Percentiles rank a stretch among this genome's conserved stretches.
Conservation (phyloP, 2,329 filamentous ascomycete species). For the Penicillium brevicompactum region DNA sequence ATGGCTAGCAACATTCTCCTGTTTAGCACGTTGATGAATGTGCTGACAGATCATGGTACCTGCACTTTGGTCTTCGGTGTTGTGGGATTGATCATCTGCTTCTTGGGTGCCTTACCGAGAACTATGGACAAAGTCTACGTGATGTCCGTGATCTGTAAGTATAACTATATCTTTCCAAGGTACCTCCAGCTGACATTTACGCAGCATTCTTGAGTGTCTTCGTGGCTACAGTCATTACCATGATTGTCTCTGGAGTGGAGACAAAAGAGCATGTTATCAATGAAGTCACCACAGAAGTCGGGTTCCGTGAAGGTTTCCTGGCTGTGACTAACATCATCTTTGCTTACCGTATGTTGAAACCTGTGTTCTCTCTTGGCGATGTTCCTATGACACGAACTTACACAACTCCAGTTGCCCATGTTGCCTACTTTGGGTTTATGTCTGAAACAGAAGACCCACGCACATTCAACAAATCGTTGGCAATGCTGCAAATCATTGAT, state of each 20-base stretch:
- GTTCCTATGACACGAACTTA: background rate
- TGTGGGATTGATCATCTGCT: constrained; percentile 61
- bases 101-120: constrained; percentile 61
- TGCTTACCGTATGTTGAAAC: constrained; percentile 56
- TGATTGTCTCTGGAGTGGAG: constrained; percentile 63
- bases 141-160: constrained; percentile 59
- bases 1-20: constrained; percentile 72
- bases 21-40: constrained; percentile 68
- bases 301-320: constrained; percentile 59
- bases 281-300: constrained; percentile 41
- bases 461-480: constrained; percentile 64
- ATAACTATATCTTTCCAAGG: no score
- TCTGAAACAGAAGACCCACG: constrained; percentile 63
- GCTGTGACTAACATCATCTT: constrained; percentile 69
- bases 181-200: constrained; percentile 1
- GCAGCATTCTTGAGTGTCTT: constrained; percentile 65
- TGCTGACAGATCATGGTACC: constrained; percentile 60
- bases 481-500: constrained; percentile 62
- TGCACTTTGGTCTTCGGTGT: constrained; percentile 66
- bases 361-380: background rate
- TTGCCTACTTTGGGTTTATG: constrained; percentile 68
- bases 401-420: constrained; percentile 52
- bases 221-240: constrained; percentile 64
- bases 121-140: constrained; percentile 64
- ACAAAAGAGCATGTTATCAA: constrained; percentile 42